Conservation (phyloP, 2,329 filamentous ascomycete genomes). For the Fonsecaea nubica region DNA sequence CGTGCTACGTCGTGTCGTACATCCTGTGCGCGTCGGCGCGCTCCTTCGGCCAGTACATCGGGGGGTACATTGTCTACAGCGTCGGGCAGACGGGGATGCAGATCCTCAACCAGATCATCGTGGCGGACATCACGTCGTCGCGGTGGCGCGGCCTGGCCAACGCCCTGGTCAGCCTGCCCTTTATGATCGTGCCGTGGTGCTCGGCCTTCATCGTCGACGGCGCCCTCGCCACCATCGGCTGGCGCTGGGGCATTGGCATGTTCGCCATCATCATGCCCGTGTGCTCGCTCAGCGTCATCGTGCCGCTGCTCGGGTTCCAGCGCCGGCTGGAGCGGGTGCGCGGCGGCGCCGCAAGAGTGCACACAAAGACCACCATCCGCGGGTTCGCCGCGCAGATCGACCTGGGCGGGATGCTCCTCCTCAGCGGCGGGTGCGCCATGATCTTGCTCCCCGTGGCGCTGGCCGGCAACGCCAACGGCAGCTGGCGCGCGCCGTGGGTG, state of each 20-base stretch:
- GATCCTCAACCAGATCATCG: conserved; percentile 54
- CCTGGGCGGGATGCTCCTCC: conserved; percentile 53
- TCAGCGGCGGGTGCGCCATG: conserved; percentile 57
- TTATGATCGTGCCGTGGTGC: conserved; percentile 51
- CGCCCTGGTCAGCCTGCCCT: conserved; percentile 49
- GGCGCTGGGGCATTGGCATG: conserved; percentile 55
- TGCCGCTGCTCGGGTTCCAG: conserved; percentile 49
- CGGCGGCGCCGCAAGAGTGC: conserved; percentile 28
- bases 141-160: conserved; percentile 51
- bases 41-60: conserved; percentile 48
- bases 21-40: conserved; percentile 48
- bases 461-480: conserved; percentile 49
- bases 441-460: conserved; percentile 58
- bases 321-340: conserved; percentile 44
- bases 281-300: conserved; percentile 47
- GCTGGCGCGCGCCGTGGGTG: conserved; percentile 57
- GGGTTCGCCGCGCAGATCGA: conserved; percentile 48
- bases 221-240: conserved; percentile 51
- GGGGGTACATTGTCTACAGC: conserved; percentile 48
- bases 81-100: conserved; percentile 50
- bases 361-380: conserved; percentile 40
- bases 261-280: conserved; percentile 53
- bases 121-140: conserved; percentile 52
- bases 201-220: conserved; percentile 52
- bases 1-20: conserved; percentile 49